Base-by-base conservation (phyloP, 2,329 filamentous ascomycete species). In the Colletotrichum sp. region DNA sequence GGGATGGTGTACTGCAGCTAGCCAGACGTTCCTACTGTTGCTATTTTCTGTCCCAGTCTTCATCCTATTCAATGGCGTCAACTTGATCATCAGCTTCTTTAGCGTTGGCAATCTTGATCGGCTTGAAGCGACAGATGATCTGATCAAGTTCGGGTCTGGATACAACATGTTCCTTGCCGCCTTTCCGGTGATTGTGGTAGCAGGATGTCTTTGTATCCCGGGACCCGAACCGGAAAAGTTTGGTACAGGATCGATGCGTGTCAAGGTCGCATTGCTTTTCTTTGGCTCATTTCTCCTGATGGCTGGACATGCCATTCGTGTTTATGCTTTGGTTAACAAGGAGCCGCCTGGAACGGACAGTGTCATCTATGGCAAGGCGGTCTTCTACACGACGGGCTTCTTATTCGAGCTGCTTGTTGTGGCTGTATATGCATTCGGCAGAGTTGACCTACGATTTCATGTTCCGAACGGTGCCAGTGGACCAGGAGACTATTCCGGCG, bases 371-470 rank as follows among this genome's bases (percentile, higher is more conserved):
- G 78, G 80, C 68, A 83, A 81, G 55, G 74, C 80, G 3, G 81
- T 81, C 1, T 84, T 86, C 68, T 86, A 86, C 76, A 78, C 80
- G 24, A 85, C 84, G 43, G 78, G 80, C 43, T 86, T 85, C 71
- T 73, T 79, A 7, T 77, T 85, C 6, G 84, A 85, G 57, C 74
- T 82, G 8, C 64, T 81, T 5, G 80, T 80, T 7, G 78, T 82
- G 8, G 77, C 74, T 7, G 73, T 78, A 3, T 82, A 82, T 55
- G 81, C 81, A 9, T 75, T 77, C 32, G 74, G 79, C 8, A 79
- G 82, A n/a, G 76, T 83, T 21, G 82, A 83, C 64, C 73, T 80
- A 21, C 72, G 80, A 24, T 83, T 82, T 74, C 79, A 83, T 77
- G 72, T 83, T 12, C 82, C 82, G 10, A 78, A 83, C 63, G 82